Percentiles rank a stretch among this genome's conserved stretches.
Conservation (phyloP, 148 eudicot genomes). For the Dysphania ambrosioides region DNA sequence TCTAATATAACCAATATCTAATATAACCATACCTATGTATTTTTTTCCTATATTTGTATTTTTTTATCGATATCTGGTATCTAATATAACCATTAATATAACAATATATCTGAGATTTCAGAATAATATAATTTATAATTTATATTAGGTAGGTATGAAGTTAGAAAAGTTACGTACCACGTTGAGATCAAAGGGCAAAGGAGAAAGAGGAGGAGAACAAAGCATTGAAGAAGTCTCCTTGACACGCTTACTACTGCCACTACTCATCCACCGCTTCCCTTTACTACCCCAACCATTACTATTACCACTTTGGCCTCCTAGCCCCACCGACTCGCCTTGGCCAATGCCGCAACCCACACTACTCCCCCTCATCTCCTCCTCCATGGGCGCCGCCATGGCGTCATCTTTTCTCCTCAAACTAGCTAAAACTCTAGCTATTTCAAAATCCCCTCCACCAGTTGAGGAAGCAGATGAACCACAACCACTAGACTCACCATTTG, state of each 20-base stretch:
- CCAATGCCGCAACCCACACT: constrained; percentile 5
- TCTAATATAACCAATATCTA: no score
- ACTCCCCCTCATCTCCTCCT: neutral
- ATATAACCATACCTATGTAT: no score
- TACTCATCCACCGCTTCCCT: constrained; percentile 21
- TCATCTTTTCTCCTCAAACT: constrained; percentile 21
- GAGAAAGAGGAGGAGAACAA: constrained; percentile 21
- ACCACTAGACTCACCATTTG: constrained; percentile 5
- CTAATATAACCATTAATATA: no score
- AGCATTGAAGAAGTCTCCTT: constrained; percentile 19
- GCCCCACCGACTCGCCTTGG: neutral
- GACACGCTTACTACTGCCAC: constrained; percentile 17
- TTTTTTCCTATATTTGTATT: no score
- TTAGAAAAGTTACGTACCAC: constrained; percentile 23
- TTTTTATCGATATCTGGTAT: no score
- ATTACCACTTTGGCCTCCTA: neutral
- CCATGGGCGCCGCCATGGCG: constrained; percentile 1
- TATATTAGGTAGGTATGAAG: neutral
- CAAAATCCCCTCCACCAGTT: constrained; percentile 33
- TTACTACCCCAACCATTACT: constrained; percentile 26
- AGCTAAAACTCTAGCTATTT: constrained; percentile 49
- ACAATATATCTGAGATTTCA: no score
- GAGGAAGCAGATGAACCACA: neutral
- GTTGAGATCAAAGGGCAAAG: constrained; percentile 41
- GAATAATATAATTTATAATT: no score